These are phyloP conservation scores for Verticillium zaregamsianum DNA, from an alignment of 2,329 filamentous ascomycete species.

Conservation along the genomic window DNA sequence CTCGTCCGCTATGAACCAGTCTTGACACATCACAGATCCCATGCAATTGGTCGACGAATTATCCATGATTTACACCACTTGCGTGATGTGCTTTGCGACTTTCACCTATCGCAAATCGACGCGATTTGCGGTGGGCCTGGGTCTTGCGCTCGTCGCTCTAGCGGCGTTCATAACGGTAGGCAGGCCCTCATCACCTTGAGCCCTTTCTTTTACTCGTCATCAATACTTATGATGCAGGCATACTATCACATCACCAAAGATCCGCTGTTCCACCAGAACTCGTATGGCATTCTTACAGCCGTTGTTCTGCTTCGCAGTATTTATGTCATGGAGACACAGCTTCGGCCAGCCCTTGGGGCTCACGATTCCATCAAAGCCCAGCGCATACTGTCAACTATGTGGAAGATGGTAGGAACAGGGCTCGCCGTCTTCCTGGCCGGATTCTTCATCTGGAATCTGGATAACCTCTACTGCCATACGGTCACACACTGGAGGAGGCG, in stretches of 20 bases:
- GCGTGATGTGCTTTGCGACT: conserved; percentile 58
- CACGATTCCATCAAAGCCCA: conserved; percentile 46
- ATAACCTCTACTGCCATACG: conserved; percentile 69
- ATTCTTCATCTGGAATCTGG: conserved; percentile 73
- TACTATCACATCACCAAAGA: conserved; percentile 78
- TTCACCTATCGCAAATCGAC: conserved; percentile 64
- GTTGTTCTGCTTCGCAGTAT: conserved; percentile 63
- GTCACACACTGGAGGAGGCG: conserved; percentile 62
- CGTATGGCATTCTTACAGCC: conserved; percentile 68
- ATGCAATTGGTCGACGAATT: conserved; percentile 59
- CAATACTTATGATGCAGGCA: conserved; percentile 20
- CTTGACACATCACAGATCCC: conserved; percentile 35
- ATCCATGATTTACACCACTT: conserved; percentile 57
- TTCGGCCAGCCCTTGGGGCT: conserved; percentile 41
- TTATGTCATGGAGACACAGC: conserved; percentile 61
- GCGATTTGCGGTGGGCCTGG: conserved; percentile 49
- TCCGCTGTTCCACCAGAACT: conserved; percentile 77
- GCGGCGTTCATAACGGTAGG: conserved; percentile 68
- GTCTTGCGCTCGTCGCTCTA: conserved; percentile 48
- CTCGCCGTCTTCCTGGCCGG: conserved; percentile 69
- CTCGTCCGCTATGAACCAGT: background rate
- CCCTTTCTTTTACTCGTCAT: background rate
- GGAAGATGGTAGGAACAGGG: conserved; percentile 66
- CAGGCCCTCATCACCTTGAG: conserved; percentile 29
- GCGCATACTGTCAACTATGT: conserved; percentile 58